Conservation (phyloP, 2,329 filamentous ascomycete species). For the Fusarium proliferatum region DNA sequence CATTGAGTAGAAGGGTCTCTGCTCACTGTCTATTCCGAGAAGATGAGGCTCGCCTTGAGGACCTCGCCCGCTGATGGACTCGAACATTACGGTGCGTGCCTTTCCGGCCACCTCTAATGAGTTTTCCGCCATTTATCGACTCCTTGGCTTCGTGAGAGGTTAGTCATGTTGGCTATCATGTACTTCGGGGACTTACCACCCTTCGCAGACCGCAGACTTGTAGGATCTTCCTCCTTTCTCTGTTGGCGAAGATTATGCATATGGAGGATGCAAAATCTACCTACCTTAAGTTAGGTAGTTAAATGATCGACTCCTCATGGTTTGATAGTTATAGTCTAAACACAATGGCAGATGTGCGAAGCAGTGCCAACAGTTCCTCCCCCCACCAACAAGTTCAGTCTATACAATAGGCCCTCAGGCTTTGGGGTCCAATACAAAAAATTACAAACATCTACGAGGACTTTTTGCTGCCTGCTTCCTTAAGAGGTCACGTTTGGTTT, state of each 20-base stretch:
- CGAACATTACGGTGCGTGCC: constrained; percentile 1
- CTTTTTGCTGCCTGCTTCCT: background rate
- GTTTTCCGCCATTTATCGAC: background rate
- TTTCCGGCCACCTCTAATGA: background rate
- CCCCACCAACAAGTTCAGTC: background rate
- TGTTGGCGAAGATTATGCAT: background rate
- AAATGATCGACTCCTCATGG: background rate
- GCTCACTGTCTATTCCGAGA: background rate
- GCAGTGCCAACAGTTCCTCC: background rate
- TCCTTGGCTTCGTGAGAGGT: background rate
- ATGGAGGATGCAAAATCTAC: background rate
- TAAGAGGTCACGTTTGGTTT: background rate
- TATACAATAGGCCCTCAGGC: background rate
- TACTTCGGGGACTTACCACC: background rate
- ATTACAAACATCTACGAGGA: background rate
- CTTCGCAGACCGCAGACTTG: background rate
- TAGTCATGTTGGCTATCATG: background rate
- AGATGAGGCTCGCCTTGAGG: background rate
- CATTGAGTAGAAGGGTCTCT: background rate
- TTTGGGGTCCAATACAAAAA: background rate
- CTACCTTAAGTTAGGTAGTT: too few species aligned
- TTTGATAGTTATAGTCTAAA: background rate
- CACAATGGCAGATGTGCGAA: background rate
- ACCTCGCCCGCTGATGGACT: background rate
- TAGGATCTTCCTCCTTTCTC: background rate